Evolutionary conservation across 345 rosid genomes (phyloP).

Genomic region (Murraya koenigii): DNA sequence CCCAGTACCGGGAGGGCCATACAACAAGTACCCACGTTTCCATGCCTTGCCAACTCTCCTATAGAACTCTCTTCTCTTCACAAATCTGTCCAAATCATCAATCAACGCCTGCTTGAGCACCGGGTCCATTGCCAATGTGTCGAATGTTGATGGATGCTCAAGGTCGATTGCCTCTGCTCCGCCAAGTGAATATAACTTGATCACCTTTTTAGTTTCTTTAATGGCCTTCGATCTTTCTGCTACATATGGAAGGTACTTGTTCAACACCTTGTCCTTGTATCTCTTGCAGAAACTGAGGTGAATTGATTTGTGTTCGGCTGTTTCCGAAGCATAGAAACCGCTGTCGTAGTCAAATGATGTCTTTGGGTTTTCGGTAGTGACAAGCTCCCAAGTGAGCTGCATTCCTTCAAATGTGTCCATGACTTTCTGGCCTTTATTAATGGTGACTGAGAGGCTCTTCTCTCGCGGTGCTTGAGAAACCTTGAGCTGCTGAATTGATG

Average conservation of each 20-base stretch:
- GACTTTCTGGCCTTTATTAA: slow-evolving; percentile 24
- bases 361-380: slow-evolving; percentile 9
- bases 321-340: neutral
- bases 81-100: slow-evolving; percentile 35
- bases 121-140: slow-evolving; percentile 32
- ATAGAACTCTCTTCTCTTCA: slow-evolving; percentile 5
- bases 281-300: slow-evolving; percentile 18
- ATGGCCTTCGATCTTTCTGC: slow-evolving; percentile 20
- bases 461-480: slow-evolving; percentile 9
- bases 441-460: slow-evolving; percentile 12
- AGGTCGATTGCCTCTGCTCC: slow-evolving; percentile 5
- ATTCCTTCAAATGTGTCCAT: slow-evolving; percentile 23
- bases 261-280: slow-evolving; percentile 16
- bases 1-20: slow-evolving; percentile 30
- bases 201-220: slow-evolving; percentile 8
- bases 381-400: slow-evolving; percentile 24
- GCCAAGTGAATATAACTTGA: slow-evolving; percentile 18
- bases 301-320: slow-evolving; percentile 1
- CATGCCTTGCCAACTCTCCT: slow-evolving; percentile 16
- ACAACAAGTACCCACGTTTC: slow-evolving; percentile 24
- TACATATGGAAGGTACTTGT: slow-evolving; percentile 15
- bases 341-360: neutral
- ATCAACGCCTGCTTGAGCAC: slow-evolving; percentile 16
- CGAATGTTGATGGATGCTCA: slow-evolving; percentile 36
- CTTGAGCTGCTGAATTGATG: slow-evolving; percentile 5